A percentile compares a stretch with the other conserved stretches of the same genome.
These are phyloP conservation scores for Diaporthe sp. DNA, from an alignment of 2,329 filamentous ascomycete species.

Conservation along the genomic window DNA sequence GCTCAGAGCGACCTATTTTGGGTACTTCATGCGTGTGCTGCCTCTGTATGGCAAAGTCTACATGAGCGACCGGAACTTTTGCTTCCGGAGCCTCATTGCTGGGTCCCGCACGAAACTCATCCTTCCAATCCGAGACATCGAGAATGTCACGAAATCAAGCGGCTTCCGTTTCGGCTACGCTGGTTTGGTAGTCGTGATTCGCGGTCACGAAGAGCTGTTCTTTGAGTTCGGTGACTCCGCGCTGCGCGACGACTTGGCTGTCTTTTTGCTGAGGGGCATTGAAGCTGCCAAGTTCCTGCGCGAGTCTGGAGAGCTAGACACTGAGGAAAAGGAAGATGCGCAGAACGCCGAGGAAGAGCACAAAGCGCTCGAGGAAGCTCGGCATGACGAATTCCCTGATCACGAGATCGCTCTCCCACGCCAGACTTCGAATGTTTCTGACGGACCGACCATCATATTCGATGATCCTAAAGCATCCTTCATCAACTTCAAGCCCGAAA, in stretches of 20 bases:
- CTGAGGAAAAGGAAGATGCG: slow-evolving; percentile 78
- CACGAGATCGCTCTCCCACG: slow-evolving; percentile 66
- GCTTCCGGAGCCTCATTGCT: slow-evolving; percentile 91
- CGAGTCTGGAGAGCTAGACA: slow-evolving; percentile 76
- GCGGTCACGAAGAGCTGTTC: slow-evolving; percentile 94
- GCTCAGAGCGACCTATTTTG: slow-evolving; percentile 90
- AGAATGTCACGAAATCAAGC: slow-evolving; percentile 94
- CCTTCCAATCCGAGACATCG: slow-evolving; percentile 89
- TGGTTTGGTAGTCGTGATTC: slow-evolving; percentile 91
- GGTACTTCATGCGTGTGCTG: slow-evolving; percentile 89
- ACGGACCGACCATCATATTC: slow-evolving; percentile 83
- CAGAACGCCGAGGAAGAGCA: slow-evolving; percentile 85
- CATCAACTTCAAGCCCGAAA: slow-evolving; percentile 88
- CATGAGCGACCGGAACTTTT: slow-evolving; percentile 87
- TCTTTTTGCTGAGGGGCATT: slow-evolving; percentile 83
- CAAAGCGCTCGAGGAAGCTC: slow-evolving; percentile 82
- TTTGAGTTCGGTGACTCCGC: slow-evolving; percentile 89
- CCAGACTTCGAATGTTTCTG: slow-evolving; percentile 60
- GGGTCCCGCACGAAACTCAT: slow-evolving; percentile 94
- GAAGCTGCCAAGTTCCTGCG: slow-evolving; percentile 79
- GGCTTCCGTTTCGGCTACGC: slow-evolving; percentile 94
- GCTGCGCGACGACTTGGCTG: slow-evolving; percentile 87
- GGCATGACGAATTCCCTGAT: slow-evolving; percentile 65
- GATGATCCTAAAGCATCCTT: slow-evolving; percentile 91
- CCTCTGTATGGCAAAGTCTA: slow-evolving; percentile 98